Evolutionary conservation across 2,329 filamentous ascomycete genomes (phyloP), one percentile per base, ranked within the genome.

Genomic region (Pseudonectria buxi): DNA sequence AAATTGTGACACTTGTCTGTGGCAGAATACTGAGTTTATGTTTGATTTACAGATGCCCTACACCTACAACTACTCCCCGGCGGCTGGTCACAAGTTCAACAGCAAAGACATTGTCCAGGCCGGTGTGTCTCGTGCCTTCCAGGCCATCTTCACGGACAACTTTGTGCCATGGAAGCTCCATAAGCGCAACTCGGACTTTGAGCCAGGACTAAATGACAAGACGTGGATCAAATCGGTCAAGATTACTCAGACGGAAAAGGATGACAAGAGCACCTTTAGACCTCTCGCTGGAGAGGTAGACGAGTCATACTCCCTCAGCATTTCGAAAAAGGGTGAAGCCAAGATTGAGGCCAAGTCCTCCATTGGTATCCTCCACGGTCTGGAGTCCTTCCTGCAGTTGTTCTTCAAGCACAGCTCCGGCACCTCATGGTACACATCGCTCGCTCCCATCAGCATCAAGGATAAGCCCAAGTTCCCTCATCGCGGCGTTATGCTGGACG

Each of bases 151-250:
- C 59, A 62, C 73, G 16, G 65, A 81, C 39, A 78, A 75, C 47
- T 78, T 89, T 43, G 73, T 86, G 12, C 86, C 86, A 0, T 92
- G 85, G 85, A 87, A 81, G 63, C 74, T 92, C 36, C 72, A 83
- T 44, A 69, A 74, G 15, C 74, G 81, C 24, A 70, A 78, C 47
- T 70, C 73, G 36, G 53, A 74, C 27, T 83, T 77, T 44, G 83
- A 90, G 58, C 85, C 86, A 1, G 55, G 64, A 7, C 50, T 56
- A 14, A 50, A 59, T 16, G 47, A 50, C 33, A 66, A 71, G 48
- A 68, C 56, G 4, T 72, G 63, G 45, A 67, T 92, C 49, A 70
- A 62, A 28, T 67, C 64, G n/a, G 67, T 92, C 30, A 57, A 64
- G 13, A 77, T 92, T 45, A 65, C 65, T 11, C 78, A 87, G 55